phyloP scores from a whole-genome alignment of 148 eudicot genomes.

The Rhododendron vialii region DNA sequence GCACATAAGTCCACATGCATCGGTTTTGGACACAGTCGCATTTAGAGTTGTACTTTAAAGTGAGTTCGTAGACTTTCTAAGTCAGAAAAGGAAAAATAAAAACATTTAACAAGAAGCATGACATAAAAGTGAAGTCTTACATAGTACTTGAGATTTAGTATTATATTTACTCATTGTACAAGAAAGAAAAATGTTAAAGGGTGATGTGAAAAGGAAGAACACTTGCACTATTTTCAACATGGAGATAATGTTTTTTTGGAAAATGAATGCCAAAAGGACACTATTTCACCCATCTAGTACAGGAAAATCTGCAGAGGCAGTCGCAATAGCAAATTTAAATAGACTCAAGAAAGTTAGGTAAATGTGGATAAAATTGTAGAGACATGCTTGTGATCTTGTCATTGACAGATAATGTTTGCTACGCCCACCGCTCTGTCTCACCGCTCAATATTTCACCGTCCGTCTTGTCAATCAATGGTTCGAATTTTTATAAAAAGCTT shows the following conservation, averaged over 20 bases:
- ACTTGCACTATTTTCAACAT: not conserved
- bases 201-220: not conserved
- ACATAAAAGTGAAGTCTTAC: not conserved
- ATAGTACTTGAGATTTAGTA: not conserved
- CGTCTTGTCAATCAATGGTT: too few relatives aligned
- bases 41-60: not conserved
- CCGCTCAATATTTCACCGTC: too few relatives aligned
- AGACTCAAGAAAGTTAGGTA: not conserved
- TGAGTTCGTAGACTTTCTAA: not conserved
- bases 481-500: too few relatives aligned
- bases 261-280: not conserved
- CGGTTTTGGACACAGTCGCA: not conserved
- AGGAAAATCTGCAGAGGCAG: not conserved
- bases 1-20: not conserved
- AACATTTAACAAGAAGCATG: not conserved
- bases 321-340: not conserved
- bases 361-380: not conserved
- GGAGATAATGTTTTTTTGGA: not conserved
- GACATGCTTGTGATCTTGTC: not conserved
- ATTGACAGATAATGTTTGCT: too few relatives aligned
- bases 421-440: too few relatives aligned
- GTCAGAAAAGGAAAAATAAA: not conserved
- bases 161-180: not conserved
- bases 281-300: not conserved
- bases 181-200: not conserved